These are phyloP conservation scores for Saposhnikovia divaricata DNA, from an alignment of 129 eudicot genomes.

Conservation along the genomic window DNA sequence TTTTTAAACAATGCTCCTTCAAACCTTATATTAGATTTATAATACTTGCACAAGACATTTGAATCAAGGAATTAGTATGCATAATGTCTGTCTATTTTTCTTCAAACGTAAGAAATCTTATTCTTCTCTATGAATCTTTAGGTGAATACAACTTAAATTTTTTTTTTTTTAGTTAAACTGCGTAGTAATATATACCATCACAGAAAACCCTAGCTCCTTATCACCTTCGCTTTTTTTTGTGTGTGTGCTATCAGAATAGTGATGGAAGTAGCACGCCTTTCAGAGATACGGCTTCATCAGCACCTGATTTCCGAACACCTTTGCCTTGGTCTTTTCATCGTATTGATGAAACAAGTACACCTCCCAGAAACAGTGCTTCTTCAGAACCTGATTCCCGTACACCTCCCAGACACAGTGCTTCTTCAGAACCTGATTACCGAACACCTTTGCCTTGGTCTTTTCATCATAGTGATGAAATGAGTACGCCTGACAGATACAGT, in stretches of 20 bases:
- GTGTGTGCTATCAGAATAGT: conserved; percentile 17
- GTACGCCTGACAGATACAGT: conserved; percentile 9
- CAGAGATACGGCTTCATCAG: conserved; percentile 12
- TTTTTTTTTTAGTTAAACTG: no score
- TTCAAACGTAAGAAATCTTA: background rate
- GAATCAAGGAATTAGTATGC: background rate
- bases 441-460: conserved; percentile 4
- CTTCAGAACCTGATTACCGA: background rate
- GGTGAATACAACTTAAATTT: background rate
- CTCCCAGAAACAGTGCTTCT: conserved; percentile 12
- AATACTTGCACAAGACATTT: background rate
- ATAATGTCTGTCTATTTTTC: background rate
- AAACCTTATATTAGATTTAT: background rate
- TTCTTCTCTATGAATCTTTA: background rate
- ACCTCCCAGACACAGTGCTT: conserved; percentile 6
- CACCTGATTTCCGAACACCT: conserved; percentile 5
- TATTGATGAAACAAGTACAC: conserved; percentile 4
- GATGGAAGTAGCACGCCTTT: conserved; percentile 12
- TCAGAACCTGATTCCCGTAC: conserved; percentile 3
- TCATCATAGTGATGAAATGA: conserved; percentile 7
- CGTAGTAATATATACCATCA: background rate
- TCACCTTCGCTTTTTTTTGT: background rate
- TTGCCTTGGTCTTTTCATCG: background rate
- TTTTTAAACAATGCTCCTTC: background rate
- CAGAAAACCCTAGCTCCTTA: background rate